Evolutionary conservation across 805 yeast species (phyloP).

Genomic region (Pichia thaimueangensis): DNA sequence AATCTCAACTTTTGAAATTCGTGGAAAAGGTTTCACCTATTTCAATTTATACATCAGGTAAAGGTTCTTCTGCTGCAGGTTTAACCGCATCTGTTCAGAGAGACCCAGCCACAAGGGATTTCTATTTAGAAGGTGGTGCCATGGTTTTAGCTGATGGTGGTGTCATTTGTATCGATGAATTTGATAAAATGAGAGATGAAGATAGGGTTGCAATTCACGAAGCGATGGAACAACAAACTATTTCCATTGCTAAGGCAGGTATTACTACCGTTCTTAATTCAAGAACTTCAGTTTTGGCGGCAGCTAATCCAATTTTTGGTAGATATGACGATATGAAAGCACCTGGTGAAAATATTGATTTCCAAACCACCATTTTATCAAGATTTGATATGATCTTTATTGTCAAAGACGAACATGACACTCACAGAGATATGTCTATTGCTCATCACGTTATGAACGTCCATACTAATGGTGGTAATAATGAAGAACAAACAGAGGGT

Average conservation of each 20-base stretch:
- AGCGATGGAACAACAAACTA: slow-evolving; percentile 99
- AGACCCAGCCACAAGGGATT: slow-evolving; percentile 81
- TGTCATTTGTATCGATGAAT: slow-evolving; percentile 97
- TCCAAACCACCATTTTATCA: slow-evolving; percentile 93
- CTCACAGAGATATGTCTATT: slow-evolving; percentile 74
- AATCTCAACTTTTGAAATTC: slow-evolving; percentile 90
- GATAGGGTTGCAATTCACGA: slow-evolving; percentile 98
- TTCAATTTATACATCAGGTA: slow-evolving; percentile 95
- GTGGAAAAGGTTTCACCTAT: slow-evolving; percentile 94
- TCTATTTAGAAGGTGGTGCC: slow-evolving; percentile 97
- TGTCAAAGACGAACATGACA: slow-evolving; percentile 92
- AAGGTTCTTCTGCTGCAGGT: slow-evolving; percentile 99
- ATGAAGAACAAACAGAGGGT: slow-evolving; percentile 51
- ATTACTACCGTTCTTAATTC: slow-evolving; percentile 95
- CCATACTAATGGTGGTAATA: slow-evolving; percentile 68
- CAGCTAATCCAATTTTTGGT: slow-evolving; percentile 97
- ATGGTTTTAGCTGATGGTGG: slow-evolving; percentile 99
- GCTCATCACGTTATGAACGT: slow-evolving; percentile 94
- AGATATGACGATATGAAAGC: slow-evolving; percentile 93
- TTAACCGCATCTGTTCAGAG: slow-evolving; percentile 96
- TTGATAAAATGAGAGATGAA: slow-evolving; percentile 98
- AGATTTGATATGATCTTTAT: slow-evolving; percentile 98
- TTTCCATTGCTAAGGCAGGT: slow-evolving; percentile 98
- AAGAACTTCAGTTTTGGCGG: slow-evolving; percentile 93
- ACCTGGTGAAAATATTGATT: slow-evolving; percentile 97